phyloP scores from a whole-genome alignment of 179 eudicot species.

The Nepenthes alata region DNA sequence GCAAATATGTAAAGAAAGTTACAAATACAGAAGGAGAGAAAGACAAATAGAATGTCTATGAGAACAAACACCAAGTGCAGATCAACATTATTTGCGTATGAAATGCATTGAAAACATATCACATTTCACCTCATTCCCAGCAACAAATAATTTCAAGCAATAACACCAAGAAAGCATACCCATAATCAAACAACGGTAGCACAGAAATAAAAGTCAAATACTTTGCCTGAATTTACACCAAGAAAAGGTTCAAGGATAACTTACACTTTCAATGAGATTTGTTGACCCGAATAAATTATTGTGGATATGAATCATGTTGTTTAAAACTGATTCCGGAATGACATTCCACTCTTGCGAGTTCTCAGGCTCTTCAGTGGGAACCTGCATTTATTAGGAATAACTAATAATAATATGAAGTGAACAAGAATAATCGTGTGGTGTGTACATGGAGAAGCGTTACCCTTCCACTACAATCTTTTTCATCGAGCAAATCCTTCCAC shows the following conservation, averaged over 20 bases:
- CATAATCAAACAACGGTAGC: not conserved
- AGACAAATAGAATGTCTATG: too few relatives aligned
- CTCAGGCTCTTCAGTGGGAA: conserved; percentile 30
- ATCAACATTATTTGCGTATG: too few relatives aligned
- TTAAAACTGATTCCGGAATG: conserved; percentile 45
- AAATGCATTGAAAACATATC: too few relatives aligned
- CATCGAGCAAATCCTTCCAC: conserved; percentile 66
- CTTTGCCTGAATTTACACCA: not conserved
- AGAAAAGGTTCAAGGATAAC: conserved; percentile 6
- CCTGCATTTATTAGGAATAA: conserved; percentile 16
- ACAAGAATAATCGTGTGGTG: not conserved
- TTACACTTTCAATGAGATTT: conserved; percentile 51
- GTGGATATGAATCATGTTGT: conserved; percentile 50
- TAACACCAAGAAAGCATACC: not conserved
- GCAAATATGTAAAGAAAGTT: too few relatives aligned
- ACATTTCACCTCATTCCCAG: not conserved
- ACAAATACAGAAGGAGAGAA: too few relatives aligned
- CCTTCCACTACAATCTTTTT: conserved; percentile 34
- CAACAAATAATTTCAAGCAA: not conserved
- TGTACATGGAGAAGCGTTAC: conserved; percentile 18
- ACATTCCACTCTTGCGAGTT: conserved; percentile 45
- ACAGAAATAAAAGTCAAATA: not conserved
- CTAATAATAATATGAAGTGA: not conserved
- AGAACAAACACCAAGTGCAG: too few relatives aligned
- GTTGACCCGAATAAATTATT: conserved; percentile 66